Conservation (phyloP, 2,329 filamentous ascomycete species). For the Apiospora rasikravindrae region DNA sequence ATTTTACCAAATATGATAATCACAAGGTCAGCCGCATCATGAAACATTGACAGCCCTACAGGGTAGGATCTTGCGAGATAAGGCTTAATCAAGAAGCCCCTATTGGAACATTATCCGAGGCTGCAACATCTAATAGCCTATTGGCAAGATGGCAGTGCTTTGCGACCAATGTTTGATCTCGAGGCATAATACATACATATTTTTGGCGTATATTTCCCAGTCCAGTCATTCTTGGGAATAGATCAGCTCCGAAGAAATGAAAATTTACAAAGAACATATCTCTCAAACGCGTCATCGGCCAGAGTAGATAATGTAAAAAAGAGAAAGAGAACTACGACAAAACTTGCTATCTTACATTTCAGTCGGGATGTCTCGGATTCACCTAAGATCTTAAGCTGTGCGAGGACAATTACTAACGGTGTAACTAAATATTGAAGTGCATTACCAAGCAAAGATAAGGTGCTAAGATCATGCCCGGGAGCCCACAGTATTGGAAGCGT, state of each 20-base stretch:
- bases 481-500: too few species aligned
- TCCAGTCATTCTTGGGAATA: too few species aligned
- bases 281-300: background rate
- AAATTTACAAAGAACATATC: too few species aligned
- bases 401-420: background rate
- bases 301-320: background rate
- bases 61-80: background rate
- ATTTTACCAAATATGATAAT: background rate
- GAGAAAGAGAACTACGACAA: background rate
- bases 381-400: background rate
- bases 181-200: background rate
- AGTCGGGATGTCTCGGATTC: background rate
- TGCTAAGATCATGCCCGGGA: too few species aligned
- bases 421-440: background rate
- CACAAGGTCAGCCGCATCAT: background rate
- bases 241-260: too few species aligned
- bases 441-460: background rate
- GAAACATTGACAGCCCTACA: background rate
- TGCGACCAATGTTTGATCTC: too few species aligned
- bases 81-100: background rate
- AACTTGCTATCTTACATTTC: background rate
- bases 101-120: background rate
- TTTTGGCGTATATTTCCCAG: too few species aligned
- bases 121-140: background rate
- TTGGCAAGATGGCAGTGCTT: background rate